Evolutionary conservation across 1,284 basidiomycete species (phyloP).

Genomic region (Rhodotorula sp.): DNA sequence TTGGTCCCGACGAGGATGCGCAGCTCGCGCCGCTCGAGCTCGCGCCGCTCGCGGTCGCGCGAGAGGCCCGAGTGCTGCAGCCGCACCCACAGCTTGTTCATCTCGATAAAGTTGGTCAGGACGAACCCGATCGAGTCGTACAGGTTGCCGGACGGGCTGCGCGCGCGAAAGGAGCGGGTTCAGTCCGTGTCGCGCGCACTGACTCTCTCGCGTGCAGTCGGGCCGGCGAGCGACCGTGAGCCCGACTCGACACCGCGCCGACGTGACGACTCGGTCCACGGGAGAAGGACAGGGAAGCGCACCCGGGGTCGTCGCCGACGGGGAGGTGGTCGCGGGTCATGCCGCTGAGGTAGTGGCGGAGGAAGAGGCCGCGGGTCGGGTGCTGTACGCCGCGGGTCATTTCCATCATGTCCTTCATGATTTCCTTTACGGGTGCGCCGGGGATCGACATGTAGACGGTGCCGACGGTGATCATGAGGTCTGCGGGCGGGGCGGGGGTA

Average conservation of each 20-base stretch:
- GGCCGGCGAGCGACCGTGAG: too few relatives aligned
- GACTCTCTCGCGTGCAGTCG: neutral
- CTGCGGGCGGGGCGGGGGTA: constrained; percentile 48
- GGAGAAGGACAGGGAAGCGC: neutral
- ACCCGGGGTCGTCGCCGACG: constrained; percentile 61
- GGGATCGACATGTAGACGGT: constrained; percentile 96
- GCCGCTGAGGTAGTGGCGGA: constrained; percentile 90
- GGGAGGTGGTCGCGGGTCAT: constrained; percentile 94
- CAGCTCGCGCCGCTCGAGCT: constrained; percentile 87
- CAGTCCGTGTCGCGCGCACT: neutral
- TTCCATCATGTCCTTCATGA: constrained; percentile 99
- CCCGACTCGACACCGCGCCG: neutral
- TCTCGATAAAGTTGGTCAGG: constrained; percentile 95
- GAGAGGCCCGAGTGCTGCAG: constrained; percentile 95
- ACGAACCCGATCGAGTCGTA: constrained; percentile 92
- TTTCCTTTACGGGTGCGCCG: constrained; percentile 92
- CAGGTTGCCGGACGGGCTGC: constrained; percentile 78
- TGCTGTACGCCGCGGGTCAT: constrained; percentile 94
- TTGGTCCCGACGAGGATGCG: constrained; percentile 94
- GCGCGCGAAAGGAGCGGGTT: neutral
- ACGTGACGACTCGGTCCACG: neutral
- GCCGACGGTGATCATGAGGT: constrained; percentile 97
- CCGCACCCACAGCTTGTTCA: constrained; percentile 98
- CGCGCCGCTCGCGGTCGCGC: constrained; percentile 89
- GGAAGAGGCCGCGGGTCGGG: constrained; percentile 86